Conservation (phyloP, 2,329 filamentous ascomycete genomes). For the Ambrosiella cleistominuta region DNA sequence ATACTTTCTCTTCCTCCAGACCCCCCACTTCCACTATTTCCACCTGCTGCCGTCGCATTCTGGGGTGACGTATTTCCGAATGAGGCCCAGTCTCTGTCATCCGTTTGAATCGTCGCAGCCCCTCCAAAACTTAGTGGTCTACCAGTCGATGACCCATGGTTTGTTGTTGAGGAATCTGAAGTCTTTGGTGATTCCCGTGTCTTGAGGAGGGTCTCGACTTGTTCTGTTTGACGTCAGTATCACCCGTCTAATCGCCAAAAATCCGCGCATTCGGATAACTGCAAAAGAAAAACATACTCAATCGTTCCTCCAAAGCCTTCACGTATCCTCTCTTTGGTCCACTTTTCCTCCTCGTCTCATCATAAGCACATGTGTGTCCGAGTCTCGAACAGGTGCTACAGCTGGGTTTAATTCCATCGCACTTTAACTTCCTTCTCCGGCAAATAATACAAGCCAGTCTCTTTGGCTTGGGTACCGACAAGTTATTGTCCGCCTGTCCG, state of each 20-base stretch:
- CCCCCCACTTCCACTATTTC: too few relatives aligned
- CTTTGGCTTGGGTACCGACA: slow-evolving; percentile 60
- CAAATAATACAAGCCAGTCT: slow-evolving; percentile 90
- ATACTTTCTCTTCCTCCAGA: too few relatives aligned
- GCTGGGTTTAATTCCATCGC: slow-evolving; percentile 67
- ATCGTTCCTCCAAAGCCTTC: slow-evolving; percentile 77
- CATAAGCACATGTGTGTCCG: slow-evolving; percentile 74
- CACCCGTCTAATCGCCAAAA: not conserved
- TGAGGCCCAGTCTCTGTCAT: slow-evolving; percentile 26
- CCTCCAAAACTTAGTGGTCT: not conserved
- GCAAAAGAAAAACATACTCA: slow-evolving; percentile 45
- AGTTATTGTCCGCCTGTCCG: slow-evolving; percentile 32
- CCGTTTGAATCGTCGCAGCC: not conserved
- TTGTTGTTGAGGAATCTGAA: not conserved
- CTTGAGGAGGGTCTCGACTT: slow-evolving; percentile 83
- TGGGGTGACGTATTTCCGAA: slow-evolving; percentile 17
- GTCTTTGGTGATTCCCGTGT: slow-evolving; percentile 41
- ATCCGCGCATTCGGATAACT: not conserved
- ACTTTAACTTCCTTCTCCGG: slow-evolving; percentile 77
- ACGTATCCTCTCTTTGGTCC: slow-evolving; percentile 90
- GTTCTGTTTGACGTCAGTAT: slow-evolving; percentile 36
- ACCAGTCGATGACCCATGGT: not conserved
- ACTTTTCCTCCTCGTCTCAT: slow-evolving; percentile 85
- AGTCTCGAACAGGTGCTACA: slow-evolving; percentile 81
- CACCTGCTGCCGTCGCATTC: not conserved